Conservation (phyloP, 352 stramenopile genomes). For the Saprolegnia diclina region DNA sequence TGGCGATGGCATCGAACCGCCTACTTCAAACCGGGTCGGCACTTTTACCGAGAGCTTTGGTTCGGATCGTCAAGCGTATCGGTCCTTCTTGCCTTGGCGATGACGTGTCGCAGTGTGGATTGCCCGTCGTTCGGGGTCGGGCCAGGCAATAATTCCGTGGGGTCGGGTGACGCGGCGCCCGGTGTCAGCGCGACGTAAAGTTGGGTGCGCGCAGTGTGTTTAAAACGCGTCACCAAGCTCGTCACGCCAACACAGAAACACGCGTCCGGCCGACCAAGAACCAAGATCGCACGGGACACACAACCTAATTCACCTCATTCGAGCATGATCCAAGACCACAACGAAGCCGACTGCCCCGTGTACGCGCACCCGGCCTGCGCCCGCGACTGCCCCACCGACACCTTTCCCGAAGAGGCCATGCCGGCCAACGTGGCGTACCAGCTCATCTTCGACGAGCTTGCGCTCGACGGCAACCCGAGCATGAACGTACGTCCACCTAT, state of each 20-base stretch:
- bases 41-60: no score
- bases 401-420: constrained; percentile 59
- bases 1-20: no score
- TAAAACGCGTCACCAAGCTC: background rate
- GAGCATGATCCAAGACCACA: constrained; percentile 15
- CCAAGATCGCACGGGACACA: constrained; percentile 4
- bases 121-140: no score
- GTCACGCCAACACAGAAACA: background rate
- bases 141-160: no score
- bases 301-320: background rate
- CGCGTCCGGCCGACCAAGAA: background rate
- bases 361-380: constrained; percentile 83
- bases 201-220: background rate
- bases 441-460: constrained; percentile 86
- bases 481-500: constrained; percentile 63
- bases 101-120: no score
- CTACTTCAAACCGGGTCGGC: no score
- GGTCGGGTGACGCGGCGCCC: no score
- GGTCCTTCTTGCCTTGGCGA: no score
- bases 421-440: constrained; percentile 76
- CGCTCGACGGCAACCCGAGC: constrained; percentile 85
- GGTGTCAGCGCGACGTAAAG: no score
- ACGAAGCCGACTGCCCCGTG: constrained; percentile 34
- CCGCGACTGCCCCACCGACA: constrained; percentile 48
- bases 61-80: no score